These are phyloP conservation scores for Daldinia decipiens DNA, from an alignment of 495 filamentous ascomycete genomes.

Conservation along the genomic window DNA sequence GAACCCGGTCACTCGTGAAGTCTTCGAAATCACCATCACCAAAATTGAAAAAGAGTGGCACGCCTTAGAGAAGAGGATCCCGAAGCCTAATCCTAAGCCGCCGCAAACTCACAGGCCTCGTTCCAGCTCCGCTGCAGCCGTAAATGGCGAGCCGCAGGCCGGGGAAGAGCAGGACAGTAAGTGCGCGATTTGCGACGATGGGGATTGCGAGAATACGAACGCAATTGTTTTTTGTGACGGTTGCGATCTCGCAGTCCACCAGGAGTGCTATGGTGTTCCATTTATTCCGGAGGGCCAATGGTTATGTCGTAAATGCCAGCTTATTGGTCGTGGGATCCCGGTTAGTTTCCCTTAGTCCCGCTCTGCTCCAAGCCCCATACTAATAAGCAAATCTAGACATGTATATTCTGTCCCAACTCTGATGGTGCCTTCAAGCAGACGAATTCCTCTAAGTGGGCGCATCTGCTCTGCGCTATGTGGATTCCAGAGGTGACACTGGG, in stretches of 20 bases:
- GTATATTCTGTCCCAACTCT: constrained; percentile 97
- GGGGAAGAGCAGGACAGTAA: constrained; percentile 97
- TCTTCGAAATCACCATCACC: constrained; percentile 97
- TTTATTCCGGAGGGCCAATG: constrained; percentile 99
- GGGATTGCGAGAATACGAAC: constrained; percentile 99
- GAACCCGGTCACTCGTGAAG: constrained; percentile 85
- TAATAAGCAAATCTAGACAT: constrained; percentile 66
- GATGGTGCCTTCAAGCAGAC: constrained; percentile 99
- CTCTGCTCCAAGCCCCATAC: constrained; percentile 17
- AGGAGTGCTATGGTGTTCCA: constrained; percentile 98
- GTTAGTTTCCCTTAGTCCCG: constrained; percentile 60
- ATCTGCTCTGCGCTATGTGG: constrained; percentile 97
- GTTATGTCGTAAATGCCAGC: constrained; percentile 96
- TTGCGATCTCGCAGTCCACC: constrained; percentile 96
- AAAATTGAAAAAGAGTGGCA: constrained; percentile 99
- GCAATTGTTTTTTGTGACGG: constrained; percentile 99
- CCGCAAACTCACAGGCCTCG: constrained; percentile 90
- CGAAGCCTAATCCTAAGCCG: constrained; percentile 94
- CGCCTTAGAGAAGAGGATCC: constrained; percentile 92
- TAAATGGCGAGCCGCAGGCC: constrained; percentile 86
- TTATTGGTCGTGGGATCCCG: constrained; percentile 89
- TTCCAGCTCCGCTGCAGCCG: constrained; percentile 90
- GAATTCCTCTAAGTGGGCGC: constrained; percentile 92
- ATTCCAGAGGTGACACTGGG: constrained; percentile 95
- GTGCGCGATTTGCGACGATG: constrained; percentile 97